Conservation (phyloP, 2,329 filamentous ascomycete genomes). For the Trichoderma asperellum region DNA sequence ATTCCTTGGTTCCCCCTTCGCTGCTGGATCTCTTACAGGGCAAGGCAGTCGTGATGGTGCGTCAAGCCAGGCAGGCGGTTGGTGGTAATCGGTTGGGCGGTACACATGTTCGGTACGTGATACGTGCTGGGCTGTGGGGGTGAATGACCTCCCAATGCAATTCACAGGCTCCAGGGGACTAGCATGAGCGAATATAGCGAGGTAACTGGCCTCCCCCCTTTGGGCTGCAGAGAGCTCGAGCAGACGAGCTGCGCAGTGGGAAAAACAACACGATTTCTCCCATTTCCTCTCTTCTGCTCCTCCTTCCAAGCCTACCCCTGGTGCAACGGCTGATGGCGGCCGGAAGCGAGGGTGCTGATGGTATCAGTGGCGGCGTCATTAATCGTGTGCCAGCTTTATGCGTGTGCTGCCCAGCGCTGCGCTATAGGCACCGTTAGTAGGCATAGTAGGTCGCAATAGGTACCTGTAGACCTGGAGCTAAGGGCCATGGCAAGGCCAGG, state of each 20-base stretch:
- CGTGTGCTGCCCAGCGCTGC: conserved; percentile 2
- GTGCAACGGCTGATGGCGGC: conserved; percentile 6
- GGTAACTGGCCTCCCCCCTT: not conserved
- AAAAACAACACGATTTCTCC: not conserved
- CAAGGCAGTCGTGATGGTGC: not conserved
- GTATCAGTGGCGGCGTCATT: conserved; percentile 22
- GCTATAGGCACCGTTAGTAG: conserved; percentile 4
- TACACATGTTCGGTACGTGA: conserved; percentile 15
- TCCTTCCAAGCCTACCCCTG: not conserved
- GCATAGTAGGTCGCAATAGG: not conserved
- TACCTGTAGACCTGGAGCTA: conserved; percentile 17
- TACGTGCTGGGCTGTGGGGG: conserved; percentile 25
- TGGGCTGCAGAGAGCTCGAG: conserved; percentile 6
- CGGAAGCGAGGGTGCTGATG: conserved; percentile 14
- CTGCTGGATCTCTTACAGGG: not conserved
- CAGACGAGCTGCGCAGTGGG: not conserved
- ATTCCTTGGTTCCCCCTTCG: not conserved
- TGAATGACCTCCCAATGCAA: conserved; percentile 12
- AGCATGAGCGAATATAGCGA: conserved; percentile 25
- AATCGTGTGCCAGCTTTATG: conserved; percentile 27
- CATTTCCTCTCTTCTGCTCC: not conserved
- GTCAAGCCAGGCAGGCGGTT: conserved; percentile 24
- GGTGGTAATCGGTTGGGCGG: conserved; percentile 29
- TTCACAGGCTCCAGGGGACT: conserved; percentile 15
- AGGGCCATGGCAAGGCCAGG: conserved; percentile 8